Percentiles rank a stretch among this genome's conserved stretches.
Evolutionary conservation across 148 eudicot genomes (phyloP).

Genomic region (Rhododendron simsii): DNA sequence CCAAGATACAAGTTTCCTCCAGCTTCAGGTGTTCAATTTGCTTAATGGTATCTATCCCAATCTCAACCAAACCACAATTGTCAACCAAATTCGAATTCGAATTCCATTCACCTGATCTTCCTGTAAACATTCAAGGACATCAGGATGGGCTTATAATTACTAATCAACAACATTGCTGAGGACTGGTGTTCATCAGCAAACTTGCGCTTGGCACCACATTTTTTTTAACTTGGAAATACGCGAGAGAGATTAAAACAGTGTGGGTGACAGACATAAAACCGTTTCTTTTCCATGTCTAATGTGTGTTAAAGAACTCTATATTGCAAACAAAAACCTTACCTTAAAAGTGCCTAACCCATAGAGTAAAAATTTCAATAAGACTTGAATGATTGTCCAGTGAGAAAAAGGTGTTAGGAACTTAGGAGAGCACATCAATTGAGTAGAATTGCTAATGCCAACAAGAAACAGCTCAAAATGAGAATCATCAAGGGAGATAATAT

Average conservation of each 20-base stretch:
- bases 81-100: conserved; percentile 17
- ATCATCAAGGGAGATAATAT: background rate
- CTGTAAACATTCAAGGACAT: conserved; percentile 5
- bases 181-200: background rate
- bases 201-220: background rate
- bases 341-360: background rate
- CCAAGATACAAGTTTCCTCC: conserved; percentile 37
- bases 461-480: background rate
- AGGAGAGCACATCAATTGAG: background rate
- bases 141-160: background rate
- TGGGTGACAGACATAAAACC: background rate
- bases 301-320: background rate
- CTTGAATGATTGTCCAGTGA: background rate
- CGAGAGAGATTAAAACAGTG: background rate
- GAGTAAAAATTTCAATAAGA: background rate
- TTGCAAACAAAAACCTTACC: background rate
- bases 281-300: background rate
- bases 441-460: background rate
- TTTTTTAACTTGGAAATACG: background rate
- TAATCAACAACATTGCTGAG: background rate
- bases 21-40: conserved; percentile 11
- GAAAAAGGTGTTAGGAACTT: background rate
- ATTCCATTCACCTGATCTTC: conserved; percentile 17
- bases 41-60: conserved; percentile 13
- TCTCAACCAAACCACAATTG: conserved; percentile 11